Evolutionary conservation across 345 rosid species (phyloP).

Genomic region (Draba incana): DNA sequence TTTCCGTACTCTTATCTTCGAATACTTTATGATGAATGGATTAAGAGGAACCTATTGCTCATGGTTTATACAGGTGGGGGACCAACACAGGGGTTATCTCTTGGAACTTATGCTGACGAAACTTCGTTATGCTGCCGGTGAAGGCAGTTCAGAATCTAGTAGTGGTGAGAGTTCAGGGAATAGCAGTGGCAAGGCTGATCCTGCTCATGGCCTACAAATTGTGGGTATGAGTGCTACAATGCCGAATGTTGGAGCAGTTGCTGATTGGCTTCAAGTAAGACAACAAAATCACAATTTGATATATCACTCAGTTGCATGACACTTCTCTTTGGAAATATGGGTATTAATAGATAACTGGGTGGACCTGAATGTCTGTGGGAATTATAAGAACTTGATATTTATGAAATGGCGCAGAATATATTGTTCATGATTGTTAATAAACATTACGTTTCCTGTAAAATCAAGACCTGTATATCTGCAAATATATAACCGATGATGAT

Average conservation of each 20-base stretch:
- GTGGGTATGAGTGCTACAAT: conserved; percentile 99
- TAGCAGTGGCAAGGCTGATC: conserved; percentile 81
- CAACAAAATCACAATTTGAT: conserved; percentile 15
- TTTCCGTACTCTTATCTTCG: conserved; percentile 18
- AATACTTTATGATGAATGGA: conserved; percentile 18
- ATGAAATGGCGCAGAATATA: conserved; percentile 4
- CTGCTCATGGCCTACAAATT: conserved; percentile 87
- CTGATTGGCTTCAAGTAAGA: conserved; percentile 98
- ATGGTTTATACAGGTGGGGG: conserved; percentile 73
- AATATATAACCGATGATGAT: conserved; percentile 18
- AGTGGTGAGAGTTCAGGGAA: conserved; percentile 87
- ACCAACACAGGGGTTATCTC: conserved; percentile 94
- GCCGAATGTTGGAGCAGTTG: conserved; percentile 98
- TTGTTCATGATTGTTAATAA: conserved; percentile 2
- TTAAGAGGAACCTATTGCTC: conserved; percentile 28
- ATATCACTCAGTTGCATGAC: conserved; percentile 11
- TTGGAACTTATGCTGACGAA: conserved; percentile 93
- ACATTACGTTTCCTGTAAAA: neutral
- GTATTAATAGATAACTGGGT: conserved; percentile 9
- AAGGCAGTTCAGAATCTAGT: conserved; percentile 76
- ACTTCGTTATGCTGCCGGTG: conserved; percentile 97
- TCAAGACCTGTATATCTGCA: conserved; percentile 9
- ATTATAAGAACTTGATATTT: neutral
- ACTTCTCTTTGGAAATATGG: conserved; percentile 12
- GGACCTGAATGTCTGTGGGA: conserved; percentile 10